A percentile compares a stretch with the other conserved stretches of the same genome.
These are phyloP conservation scores for Trametes gibbosa DNA, from an alignment of 768 basidiomycete genomes.

Conservation along the genomic window DNA sequence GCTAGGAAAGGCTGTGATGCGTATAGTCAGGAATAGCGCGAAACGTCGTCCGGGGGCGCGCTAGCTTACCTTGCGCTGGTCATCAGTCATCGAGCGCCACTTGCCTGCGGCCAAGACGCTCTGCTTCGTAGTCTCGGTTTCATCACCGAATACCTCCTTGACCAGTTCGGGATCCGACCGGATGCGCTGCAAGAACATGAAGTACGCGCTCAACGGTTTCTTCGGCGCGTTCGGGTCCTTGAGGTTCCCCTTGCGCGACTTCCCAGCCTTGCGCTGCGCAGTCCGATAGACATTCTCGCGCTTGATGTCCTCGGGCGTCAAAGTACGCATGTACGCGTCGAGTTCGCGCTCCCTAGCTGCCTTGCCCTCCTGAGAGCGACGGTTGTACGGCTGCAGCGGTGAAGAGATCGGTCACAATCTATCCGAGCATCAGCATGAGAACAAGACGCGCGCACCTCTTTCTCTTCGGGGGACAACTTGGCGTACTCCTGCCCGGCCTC, in stretches of 20 bases:
- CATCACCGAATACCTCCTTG: conserved; percentile 79
- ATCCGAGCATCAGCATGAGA: conserved; percentile 21
- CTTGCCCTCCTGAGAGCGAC: conserved; percentile 80
- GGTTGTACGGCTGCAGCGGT: conserved; percentile 72
- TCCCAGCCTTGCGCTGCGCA: conserved; percentile 90
- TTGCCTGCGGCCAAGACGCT: conserved; percentile 89
- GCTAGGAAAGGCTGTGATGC: conserved; percentile 77
- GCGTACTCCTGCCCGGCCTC: conserved; percentile 92
- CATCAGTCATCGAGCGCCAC: conserved; percentile 92
- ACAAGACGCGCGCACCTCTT: conserved; percentile 57
- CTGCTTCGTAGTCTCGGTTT: conserved; percentile 92
- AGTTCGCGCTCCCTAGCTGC: conserved; percentile 82
- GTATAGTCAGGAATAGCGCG: conserved; percentile 13
- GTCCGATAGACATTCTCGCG: conserved; percentile 90
- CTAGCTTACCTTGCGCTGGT: conserved; percentile 78
- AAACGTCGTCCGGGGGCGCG: neutral
- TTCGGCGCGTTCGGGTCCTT: conserved; percentile 97
- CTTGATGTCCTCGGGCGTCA: conserved; percentile 93
- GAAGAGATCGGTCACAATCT: conserved; percentile 23
- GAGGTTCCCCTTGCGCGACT: conserved; percentile 90
- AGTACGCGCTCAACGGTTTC: conserved; percentile 92
- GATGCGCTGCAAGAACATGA: conserved; percentile 92
- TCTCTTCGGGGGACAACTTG: conserved; percentile 71
- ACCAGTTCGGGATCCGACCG: conserved; percentile 76
- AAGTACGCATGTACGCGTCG: conserved; percentile 78